These are phyloP conservation scores for Globisporangium solare DNA, from an alignment of 352 stramenopile species.

Conservation along the genomic window DNA sequence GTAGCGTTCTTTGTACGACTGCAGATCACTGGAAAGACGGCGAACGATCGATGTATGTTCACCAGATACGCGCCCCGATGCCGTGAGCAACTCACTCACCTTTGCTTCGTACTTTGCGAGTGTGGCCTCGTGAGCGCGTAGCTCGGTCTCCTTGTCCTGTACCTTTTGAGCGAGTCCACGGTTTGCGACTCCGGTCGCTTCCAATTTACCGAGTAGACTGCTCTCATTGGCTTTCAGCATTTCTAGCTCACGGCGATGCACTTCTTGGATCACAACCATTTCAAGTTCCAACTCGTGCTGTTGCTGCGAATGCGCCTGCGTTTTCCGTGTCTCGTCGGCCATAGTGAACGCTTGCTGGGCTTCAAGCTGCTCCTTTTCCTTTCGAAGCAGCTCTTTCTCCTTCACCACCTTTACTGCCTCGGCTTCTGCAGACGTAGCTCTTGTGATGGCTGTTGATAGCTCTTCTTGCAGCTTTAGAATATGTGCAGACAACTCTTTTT, in stretches of 20 bases:
- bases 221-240: slow-evolving; percentile 6
- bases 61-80: slow-evolving; percentile 3
- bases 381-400: slow-evolving; percentile 7
- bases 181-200: slow-evolving; percentile 13
- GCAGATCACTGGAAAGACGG: slow-evolving; percentile 21
- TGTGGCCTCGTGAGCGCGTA: slow-evolving; percentile 12
- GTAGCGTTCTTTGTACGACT: slow-evolving; percentile 25
- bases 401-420: slow-evolving; percentile 25
- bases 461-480: slow-evolving; percentile 28
- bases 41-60: slow-evolving; percentile 2
- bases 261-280: slow-evolving; percentile 3
- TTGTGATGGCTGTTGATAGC: slow-evolving; percentile 14
- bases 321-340: neutral
- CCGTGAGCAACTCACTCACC: neutral
- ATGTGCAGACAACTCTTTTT: slow-evolving; percentile 24
- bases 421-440: slow-evolving; percentile 21
- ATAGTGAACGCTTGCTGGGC: neutral
- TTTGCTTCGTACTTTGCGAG: slow-evolving; percentile 9
- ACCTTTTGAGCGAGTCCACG: slow-evolving; percentile 15
- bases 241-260: slow-evolving; percentile 5
- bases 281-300: slow-evolving; percentile 4
- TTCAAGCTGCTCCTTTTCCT: neutral
- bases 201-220: slow-evolving; percentile 15
- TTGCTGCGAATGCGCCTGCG: neutral
- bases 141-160: slow-evolving; percentile 17